These are phyloP conservation scores for Syzygium malaccense DNA, from an alignment of 441 rosid genomes.

Conservation along the genomic window DNA sequence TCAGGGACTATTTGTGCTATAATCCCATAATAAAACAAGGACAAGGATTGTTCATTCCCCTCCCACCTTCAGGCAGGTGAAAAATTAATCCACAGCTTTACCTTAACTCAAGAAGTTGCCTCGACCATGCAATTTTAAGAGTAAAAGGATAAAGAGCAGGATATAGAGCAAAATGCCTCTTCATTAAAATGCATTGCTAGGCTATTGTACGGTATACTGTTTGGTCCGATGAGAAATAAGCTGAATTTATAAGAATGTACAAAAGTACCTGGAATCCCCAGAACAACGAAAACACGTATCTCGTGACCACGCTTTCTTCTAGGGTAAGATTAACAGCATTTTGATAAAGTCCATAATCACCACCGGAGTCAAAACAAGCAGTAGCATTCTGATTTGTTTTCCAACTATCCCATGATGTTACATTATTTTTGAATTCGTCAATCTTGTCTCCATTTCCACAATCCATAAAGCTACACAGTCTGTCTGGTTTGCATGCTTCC, in stretches of 20 bases:
- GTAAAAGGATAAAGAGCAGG: not conserved
- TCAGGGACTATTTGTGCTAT: no score
- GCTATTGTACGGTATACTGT: not conserved
- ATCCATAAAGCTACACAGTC: constrained; percentile 25
- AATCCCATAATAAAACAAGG: not conserved
- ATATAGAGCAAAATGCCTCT: not conserved
- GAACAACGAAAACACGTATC: constrained; percentile 73
- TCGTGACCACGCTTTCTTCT: constrained; percentile 26
- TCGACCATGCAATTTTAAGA: not conserved
- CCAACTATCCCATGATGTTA: constrained; percentile 21
- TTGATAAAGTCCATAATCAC: constrained; percentile 52
- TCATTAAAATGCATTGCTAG: not conserved
- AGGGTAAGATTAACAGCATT: constrained; percentile 53
- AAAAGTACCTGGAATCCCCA: constrained; percentile 92
- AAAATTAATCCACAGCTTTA: not conserved
- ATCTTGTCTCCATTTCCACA: constrained; percentile 34
- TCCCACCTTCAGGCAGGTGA: not conserved
- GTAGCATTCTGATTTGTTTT: constrained; percentile 19
- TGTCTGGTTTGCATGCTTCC: constrained; percentile 35
- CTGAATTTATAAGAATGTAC: not conserved
- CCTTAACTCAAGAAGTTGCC: not conserved
- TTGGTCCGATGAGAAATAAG: not conserved
- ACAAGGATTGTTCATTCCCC: not conserved
- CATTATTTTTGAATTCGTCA: rapidly evolving
- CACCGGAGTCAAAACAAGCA: constrained; percentile 34